Evolutionary conservation across 1,139 yeast species (phyloP), one percentile per base, ranked within the genome.

Genomic region (Hemisphaericaspora xylanilytica): DNA sequence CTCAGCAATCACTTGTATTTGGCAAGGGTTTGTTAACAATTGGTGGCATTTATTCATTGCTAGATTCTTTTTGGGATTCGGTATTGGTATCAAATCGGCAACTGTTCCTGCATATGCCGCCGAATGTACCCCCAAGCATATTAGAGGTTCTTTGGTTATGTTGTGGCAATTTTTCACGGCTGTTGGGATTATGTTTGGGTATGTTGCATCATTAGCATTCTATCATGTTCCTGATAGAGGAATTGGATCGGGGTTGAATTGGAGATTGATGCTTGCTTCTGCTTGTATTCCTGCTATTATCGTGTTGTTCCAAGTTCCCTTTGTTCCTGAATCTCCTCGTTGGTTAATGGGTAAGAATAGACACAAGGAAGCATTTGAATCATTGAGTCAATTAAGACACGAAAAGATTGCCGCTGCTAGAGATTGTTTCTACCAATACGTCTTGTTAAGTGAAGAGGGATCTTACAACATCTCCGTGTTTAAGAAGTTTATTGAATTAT

Each of bases 131-230:
- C 95, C 95, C 3, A 81, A 84, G 29, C 72, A 73, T 28, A 80
- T 85, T 46, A 73, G 95, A 56, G 95, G 95, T 46, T 79, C 89
- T 2, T 65, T 86, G 46, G 89, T 85, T 37, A 85, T 85, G 92
- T 75, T 82, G 69, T 86, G 95, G 95, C 95, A 86, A 64, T 76
- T 84, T 59, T 85, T 85, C 75, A 86, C 95, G 8, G 95, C 95
- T 5, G 81, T 83, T 45, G 95, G 95, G 53, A 85, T 86, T 52
- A 83, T 84, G 80, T 68, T 85, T 51, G 95, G 95, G 36, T 84
- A 84, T 56, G 81, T 82, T 38, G 73, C 85, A 35, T 74, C 81
- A 17, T 66, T 85, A 41, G 87, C 87, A 0, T 84, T 68, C 48
- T 67, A 63, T 48, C 43, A 59, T 32, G 64, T 68, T 11, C 59